These are phyloP conservation scores for Populus hybrid DNA, from an alignment of 441 rosid species.

Conservation along the genomic window DNA sequence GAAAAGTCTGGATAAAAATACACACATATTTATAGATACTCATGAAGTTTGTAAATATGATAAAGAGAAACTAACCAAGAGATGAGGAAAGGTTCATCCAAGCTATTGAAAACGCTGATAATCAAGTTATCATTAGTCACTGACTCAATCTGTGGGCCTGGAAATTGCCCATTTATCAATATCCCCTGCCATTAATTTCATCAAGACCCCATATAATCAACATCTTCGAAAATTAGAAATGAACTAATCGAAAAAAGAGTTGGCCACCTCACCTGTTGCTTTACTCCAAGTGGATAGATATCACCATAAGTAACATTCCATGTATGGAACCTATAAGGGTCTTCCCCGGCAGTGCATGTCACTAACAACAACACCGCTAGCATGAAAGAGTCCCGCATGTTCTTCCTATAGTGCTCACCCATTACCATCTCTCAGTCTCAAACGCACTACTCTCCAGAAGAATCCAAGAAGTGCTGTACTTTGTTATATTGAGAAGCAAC, in stretches of 20 bases:
- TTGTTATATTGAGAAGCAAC: too few species aligned
- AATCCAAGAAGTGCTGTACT: too few species aligned
- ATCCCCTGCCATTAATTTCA: constrained; percentile 51
- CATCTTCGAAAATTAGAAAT: neutral
- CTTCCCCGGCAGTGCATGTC: constrained; percentile 44
- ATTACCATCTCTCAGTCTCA: neutral
- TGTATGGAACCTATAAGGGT: constrained; percentile 71
- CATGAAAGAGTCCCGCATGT: constrained; percentile 5
- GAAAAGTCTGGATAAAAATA: neutral
- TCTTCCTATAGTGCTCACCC: neutral
- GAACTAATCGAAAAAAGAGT: neutral
- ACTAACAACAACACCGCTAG: constrained; percentile 16
- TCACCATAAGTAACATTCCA: constrained; percentile 87
- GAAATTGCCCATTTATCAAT: constrained; percentile 68
- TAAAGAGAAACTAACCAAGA: constrained; percentile 46
- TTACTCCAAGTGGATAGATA: constrained; percentile 80
- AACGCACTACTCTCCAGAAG: too few species aligned
- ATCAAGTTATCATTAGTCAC: constrained; percentile 73
- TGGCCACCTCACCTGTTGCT: constrained; percentile 50
- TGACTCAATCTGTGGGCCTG: constrained; percentile 62
- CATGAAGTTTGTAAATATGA: neutral
- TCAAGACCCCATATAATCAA: neutral
- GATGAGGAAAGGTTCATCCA: constrained; percentile 67
- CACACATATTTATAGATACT: neutral
- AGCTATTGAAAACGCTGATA: constrained; percentile 58